Evolutionary conservation across 2,329 filamentous ascomycete species (phyloP), one percentile per base, ranked within the genome.

Genomic region (Sporothrix phasma): DNA sequence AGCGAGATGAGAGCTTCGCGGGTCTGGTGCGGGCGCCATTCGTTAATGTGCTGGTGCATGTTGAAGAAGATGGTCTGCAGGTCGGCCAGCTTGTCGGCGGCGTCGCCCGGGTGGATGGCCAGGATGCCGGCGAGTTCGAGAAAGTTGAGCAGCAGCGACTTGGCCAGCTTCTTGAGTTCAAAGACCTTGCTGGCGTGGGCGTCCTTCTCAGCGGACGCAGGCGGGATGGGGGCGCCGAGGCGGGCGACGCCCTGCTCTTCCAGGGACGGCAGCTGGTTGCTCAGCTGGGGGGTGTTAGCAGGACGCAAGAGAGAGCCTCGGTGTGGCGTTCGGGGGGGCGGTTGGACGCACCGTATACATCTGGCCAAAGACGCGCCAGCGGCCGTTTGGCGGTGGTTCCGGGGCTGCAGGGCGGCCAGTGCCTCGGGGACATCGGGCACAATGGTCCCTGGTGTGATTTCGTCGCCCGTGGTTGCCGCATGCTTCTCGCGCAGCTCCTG

Each of bases 21-120:
- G 26, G 92, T 92, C 76, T 97, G 93, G 73, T 97, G 92, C 10
- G 92, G 92, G 37, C 93, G 84, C 76, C 96, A 97, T 74, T 96
- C 88, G 74, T 99, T 99, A 68, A 97, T 85, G 62, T 96, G 82
- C 71, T 95, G 90, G 75, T 97, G 92, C 71, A 95, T 88, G 74
- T 97, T 97, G 74, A 93, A 87, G 67, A 96, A 88, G 31, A 97
- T 78, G 17, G 88, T 92, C 70, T 88, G 83, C 37, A 99, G 76
- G 73, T 97, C 88, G 51, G 85, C 80, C 53, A 93, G 81, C 73
- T 96, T 96, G 47, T 85, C 81, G 29, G 83, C 79, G 61, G 86
- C 88, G 73, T 88, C 69, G 47, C 69, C 53, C 26, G 90, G 88
- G 53, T 87, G 81, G n/a, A 84, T 76, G 10, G 84, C 81, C 64